Percentiles rank a stretch among this genome's conserved stretches.
These are phyloP conservation scores for Omphalea diandra DNA, from an alignment of 441 rosid species.

Conservation along the genomic window DNA sequence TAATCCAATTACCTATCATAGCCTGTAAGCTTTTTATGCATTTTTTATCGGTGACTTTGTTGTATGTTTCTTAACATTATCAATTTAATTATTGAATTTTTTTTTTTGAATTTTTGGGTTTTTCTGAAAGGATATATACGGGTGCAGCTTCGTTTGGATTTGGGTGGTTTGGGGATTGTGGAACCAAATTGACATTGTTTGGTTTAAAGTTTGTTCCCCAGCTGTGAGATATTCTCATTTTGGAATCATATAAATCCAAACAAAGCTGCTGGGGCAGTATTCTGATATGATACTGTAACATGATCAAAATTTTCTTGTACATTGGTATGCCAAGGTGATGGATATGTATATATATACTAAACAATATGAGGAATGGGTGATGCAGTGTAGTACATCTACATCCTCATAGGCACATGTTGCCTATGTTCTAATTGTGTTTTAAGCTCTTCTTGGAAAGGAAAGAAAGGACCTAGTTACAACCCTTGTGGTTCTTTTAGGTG, in stretches of 20 bases:
- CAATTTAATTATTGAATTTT: too few species aligned
- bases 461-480: neutral
- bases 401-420: neutral
- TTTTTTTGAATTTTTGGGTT: too few species aligned
- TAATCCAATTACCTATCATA: neutral
- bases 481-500: neutral
- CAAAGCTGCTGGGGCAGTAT: neutral
- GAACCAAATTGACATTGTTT: neutral
- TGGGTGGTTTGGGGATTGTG: neutral
- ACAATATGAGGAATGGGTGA: neutral
- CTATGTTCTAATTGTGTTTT: neutral
- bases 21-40: neutral
- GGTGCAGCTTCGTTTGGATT: neutral
- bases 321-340: neutral
- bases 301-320: neutral
- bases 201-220: neutral
- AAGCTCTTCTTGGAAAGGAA: neutral
- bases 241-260: neutral
- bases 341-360: neutral
- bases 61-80: neutral
- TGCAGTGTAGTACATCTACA: neutral
- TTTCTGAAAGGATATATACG: too few species aligned
- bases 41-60: neutral
- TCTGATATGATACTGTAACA: neutral
- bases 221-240: neutral